These are phyloP conservation scores for Trichoderma pleuroti DNA, from an alignment of 2,329 filamentous ascomycete genomes.

Conservation along the genomic window DNA sequence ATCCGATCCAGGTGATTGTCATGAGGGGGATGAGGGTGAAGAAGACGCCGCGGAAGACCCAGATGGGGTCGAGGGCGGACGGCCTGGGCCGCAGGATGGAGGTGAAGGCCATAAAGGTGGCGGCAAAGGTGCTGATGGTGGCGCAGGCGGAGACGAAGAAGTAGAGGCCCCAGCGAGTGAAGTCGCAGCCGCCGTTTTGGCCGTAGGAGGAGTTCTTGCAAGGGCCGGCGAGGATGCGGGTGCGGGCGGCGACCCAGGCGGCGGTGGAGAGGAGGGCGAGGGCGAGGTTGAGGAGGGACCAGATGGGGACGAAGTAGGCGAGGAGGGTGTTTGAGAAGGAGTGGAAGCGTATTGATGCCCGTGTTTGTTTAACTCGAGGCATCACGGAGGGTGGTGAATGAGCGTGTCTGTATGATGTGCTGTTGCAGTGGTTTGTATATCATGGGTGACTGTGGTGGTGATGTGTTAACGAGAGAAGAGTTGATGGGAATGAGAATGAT, in stretches of 20 bases:
- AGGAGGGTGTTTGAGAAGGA: not conserved
- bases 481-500: not conserved
- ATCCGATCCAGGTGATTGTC: slow-evolving; percentile 21
- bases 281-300: slow-evolving; percentile 21
- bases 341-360: not conserved
- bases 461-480: not conserved
- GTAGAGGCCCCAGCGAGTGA: slow-evolving; percentile 21
- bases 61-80: not conserved
- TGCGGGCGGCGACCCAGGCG: not conserved
- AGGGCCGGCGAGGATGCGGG: not conserved
- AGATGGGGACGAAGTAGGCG: slow-evolving; percentile 18
- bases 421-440: not conserved
- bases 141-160: slow-evolving; percentile 22
- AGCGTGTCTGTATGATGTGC: not conserved
- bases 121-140: slow-evolving; percentile 10
- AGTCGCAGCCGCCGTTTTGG: not conserved
- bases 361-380: not conserved
- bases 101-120: not conserved
- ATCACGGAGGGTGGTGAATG: not conserved
- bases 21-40: slow-evolving; percentile 25
- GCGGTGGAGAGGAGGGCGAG: slow-evolving; percentile 13
- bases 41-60: slow-evolving; percentile 12
- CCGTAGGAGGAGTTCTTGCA: not conserved
- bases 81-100: not conserved
- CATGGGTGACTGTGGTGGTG: not conserved